Evolutionary conservation across 2,329 filamentous ascomycete genomes (phyloP).

Genomic region (Colletotrichum acutatum): DNA sequence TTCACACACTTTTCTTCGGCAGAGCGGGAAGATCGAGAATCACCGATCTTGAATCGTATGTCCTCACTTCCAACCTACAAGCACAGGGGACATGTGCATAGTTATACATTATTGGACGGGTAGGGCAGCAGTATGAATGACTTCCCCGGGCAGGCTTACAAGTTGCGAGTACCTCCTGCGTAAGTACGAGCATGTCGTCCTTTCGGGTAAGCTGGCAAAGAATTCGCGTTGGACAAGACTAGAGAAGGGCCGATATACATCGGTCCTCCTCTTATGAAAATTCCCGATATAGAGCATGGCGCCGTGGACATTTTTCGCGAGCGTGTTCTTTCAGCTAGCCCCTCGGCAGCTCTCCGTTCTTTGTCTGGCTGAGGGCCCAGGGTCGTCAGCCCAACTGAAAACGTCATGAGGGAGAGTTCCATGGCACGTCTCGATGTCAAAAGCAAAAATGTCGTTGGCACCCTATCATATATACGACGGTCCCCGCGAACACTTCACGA

Average conservation of each 20-base stretch:
- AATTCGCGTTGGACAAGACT: background rate
- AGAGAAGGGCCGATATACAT: background rate
- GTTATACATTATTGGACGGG: background rate
- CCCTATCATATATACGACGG: background rate
- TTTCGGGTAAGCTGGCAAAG: background rate
- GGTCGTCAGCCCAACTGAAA: constrained; percentile 18
- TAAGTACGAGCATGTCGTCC: background rate
- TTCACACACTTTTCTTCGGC: constrained; percentile 15
- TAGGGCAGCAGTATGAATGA: background rate
- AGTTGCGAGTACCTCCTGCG: background rate
- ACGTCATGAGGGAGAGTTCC: constrained; percentile 16
- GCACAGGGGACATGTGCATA: background rate
- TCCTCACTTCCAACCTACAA: background rate
- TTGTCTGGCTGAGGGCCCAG: constrained; percentile 10
- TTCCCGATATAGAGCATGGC: constrained; percentile 18
- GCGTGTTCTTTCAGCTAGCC: constrained; percentile 13
- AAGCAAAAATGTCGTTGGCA: background rate
- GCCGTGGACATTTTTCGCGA: background rate
- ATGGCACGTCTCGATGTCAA: constrained; percentile 12
- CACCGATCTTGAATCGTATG: background rate
- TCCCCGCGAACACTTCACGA: background rate
- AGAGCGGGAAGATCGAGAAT: background rate
- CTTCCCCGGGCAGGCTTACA: background rate
- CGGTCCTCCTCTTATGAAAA: background rate
- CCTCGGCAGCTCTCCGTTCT: constrained; percentile 10